Evolutionary conservation across 129 eudicot species (phyloP).

Genomic region (Arctium minus): DNA sequence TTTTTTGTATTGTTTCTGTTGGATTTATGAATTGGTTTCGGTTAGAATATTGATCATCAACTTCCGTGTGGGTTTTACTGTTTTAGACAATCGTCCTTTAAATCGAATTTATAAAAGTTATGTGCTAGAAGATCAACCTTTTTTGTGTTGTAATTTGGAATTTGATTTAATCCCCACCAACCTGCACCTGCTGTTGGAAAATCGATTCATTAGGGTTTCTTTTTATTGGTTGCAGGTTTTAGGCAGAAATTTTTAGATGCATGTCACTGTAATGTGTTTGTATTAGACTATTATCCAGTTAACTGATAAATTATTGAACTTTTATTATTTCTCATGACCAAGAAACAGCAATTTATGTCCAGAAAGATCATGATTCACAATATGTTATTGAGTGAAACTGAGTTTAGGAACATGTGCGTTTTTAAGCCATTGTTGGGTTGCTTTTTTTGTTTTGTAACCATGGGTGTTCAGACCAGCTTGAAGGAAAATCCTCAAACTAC

Average conservation of each 20-base stretch:
- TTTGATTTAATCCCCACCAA: neutral
- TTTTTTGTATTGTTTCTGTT: neutral
- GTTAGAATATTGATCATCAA: conserved; percentile 5
- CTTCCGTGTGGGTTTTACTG: neutral
- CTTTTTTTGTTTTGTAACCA: too few relatives aligned
- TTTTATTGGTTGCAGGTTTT: neutral
- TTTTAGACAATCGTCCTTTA: neutral
- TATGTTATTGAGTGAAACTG: neutral
- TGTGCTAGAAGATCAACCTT: conserved; percentile 13
- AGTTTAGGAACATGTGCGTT: too few relatives aligned
- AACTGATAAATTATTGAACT: neutral
- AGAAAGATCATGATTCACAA: neutral
- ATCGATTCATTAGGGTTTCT: neutral
- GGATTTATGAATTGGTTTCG: neutral
- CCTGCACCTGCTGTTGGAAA: neutral
- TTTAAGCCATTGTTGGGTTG: too few relatives aligned
- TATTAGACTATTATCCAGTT: neutral
- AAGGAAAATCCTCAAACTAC: neutral
- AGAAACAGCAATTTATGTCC: neutral
- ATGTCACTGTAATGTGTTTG: neutral
- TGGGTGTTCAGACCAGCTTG: too few relatives aligned
- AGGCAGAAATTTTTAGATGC: neutral
- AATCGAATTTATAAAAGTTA: neutral
- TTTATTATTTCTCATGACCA: neutral
- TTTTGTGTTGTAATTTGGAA: neutral